Percentiles rank a stretch among this genome's conserved stretches.
phyloP scores from a whole-genome alignment of 495 filamentous ascomycete species.

The Aspergillus saccharolyticus region DNA sequence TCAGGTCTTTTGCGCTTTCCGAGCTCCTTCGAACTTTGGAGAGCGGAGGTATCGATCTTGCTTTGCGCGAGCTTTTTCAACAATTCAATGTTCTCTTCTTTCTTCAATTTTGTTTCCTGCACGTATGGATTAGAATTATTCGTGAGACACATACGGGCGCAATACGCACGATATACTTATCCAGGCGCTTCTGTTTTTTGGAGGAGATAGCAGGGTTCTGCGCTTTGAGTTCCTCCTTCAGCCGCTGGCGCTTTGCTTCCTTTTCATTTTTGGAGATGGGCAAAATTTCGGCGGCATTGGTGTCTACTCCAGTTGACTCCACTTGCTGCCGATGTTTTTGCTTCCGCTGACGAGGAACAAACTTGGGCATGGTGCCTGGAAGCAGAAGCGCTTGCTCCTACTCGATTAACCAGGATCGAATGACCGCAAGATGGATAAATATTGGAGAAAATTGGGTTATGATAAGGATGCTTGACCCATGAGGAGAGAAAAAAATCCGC shows the following conservation, averaged over 20 bases:
- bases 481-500: constrained; percentile 16
- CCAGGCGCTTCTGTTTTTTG: constrained; percentile 91
- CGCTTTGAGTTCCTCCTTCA: constrained; percentile 58
- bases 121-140: constrained; percentile 18
- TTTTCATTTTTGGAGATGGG: constrained; percentile 61
- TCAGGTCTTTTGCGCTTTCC: constrained; percentile 49
- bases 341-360: constrained; percentile 75
- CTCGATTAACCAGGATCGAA: neutral
- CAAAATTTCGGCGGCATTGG: constrained; percentile 67
- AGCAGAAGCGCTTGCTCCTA: constrained; percentile 5
- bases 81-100: constrained; percentile 85
- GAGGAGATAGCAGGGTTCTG: constrained; percentile 69
- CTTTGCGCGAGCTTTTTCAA: constrained; percentile 73
- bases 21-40: constrained; percentile 69
- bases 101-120: constrained; percentile 84
- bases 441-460: neutral
- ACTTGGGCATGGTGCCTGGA: constrained; percentile 59
- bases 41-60: constrained; percentile 75
- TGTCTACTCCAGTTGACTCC: constrained; percentile 46
- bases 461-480: constrained; percentile 2
- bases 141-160: neutral
- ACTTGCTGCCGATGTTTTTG: constrained; percentile 49
- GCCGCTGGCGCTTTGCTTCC: constrained; percentile 61
- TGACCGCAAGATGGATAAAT: neutral
- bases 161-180: constrained; percentile 80